These are phyloP conservation scores for Datisca glomerata DNA, from an alignment of 306 rosid species.

Conservation along the genomic window DNA sequence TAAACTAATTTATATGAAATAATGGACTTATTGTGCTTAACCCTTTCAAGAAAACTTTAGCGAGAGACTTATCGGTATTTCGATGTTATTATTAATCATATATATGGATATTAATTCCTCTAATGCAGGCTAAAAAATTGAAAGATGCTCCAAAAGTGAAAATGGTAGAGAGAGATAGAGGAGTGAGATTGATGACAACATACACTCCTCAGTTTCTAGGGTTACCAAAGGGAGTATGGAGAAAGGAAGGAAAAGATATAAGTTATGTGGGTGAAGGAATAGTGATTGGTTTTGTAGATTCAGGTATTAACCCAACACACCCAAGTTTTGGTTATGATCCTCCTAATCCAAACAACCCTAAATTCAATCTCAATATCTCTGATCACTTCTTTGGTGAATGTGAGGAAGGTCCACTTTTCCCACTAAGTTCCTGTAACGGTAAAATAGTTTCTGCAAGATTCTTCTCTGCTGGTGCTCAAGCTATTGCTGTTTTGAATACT, in stretches of 20 bases:
- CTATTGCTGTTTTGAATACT: conserved; percentile 40
- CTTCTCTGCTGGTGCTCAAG: conserved; percentile 75
- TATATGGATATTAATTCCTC: no score
- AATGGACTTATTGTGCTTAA: no score
- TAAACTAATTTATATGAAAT: no score
- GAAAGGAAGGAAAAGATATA: conserved; percentile 26
- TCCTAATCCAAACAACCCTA: neutral
- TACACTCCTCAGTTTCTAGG: conserved; percentile 35
- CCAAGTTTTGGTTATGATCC: conserved; percentile 57
- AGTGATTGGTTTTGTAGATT: conserved; percentile 68
- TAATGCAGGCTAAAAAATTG: conserved; percentile 32
- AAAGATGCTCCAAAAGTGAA: conserved; percentile 18
- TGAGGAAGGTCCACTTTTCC: conserved; percentile 50
- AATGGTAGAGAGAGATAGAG: conserved; percentile 41
- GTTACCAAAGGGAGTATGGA: conserved; percentile 32
- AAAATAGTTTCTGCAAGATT: conserved; percentile 61
- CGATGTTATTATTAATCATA: no score
- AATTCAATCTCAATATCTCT: conserved; percentile 28
- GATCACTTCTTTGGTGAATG: conserved; percentile 39
- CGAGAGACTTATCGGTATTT: no score
- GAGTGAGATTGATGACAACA: conserved; percentile 40
- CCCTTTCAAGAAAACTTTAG: no score
- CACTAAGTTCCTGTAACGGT: conserved; percentile 46
- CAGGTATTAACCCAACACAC: conserved; percentile 66
- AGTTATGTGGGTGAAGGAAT: conserved; percentile 52